Evolutionary conservation across 805 yeast species (phyloP).

Genomic region (Blastobotrys parvus): DNA sequence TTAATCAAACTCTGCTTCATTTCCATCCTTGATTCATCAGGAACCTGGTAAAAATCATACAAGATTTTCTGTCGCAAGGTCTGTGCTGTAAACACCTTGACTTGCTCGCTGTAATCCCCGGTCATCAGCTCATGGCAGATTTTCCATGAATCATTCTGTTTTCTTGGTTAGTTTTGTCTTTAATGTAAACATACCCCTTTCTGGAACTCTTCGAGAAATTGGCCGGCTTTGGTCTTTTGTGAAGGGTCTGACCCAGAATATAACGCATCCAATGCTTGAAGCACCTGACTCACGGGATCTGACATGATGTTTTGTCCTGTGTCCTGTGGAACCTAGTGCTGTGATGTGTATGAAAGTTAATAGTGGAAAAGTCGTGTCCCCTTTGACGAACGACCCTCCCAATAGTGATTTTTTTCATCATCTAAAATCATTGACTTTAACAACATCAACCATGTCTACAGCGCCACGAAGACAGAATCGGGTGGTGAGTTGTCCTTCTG

Average conservation of each 20-base stretch:
- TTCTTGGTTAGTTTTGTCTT: slow-evolving; percentile 3
- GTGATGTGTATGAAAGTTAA: too few species aligned
- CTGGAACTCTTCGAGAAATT: slow-evolving; percentile 71
- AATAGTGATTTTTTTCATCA: too few species aligned
- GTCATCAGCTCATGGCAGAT: slow-evolving; percentile 48
- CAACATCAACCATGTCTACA: not conserved
- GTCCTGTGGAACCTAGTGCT: too few species aligned
- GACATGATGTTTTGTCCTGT: not conserved
- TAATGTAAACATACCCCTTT: slow-evolving; percentile 34
- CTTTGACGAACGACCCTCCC: too few species aligned
- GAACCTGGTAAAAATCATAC: slow-evolving; percentile 76
- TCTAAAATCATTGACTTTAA: too few species aligned
- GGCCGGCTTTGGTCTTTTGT: slow-evolving; percentile 38
- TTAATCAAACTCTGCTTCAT: slow-evolving; percentile 61
- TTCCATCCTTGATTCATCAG: slow-evolving; percentile 44
- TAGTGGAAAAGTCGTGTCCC: too few species aligned
- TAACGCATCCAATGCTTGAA: slow-evolving; percentile 38
- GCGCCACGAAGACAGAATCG: slow-evolving; percentile 38
- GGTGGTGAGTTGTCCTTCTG: slow-evolving; percentile 27
- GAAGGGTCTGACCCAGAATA: slow-evolving; percentile 36
- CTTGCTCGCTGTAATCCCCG: slow-evolving; percentile 33
- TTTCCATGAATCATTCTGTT: slow-evolving; percentile 58
- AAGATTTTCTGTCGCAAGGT: slow-evolving; percentile 72
- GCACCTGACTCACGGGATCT: not conserved
- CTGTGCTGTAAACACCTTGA: slow-evolving; percentile 82